Base-by-base conservation (phyloP, 371 early-diverging fungal genomes). In the Batkoa obscura region DNA sequence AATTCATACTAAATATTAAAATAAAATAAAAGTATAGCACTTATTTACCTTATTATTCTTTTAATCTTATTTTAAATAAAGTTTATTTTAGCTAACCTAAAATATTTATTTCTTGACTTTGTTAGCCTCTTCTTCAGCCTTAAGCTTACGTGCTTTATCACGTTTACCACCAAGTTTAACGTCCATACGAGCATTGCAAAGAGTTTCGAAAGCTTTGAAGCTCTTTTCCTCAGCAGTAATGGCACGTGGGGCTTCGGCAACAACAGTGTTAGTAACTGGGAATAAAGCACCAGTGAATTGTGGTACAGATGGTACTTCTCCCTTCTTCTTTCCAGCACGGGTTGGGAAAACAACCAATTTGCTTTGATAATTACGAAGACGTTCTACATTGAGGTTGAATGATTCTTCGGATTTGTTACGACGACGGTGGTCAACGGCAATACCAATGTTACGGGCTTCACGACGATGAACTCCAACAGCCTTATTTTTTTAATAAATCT, bases 341-440 rank as follows among this genome's bases (percentile, higher is more conserved):
- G 80, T 81, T 62, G 95, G 95, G 81, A 93, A 88, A 66, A 94
- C 84, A 65, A 94, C 82, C 46, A 95, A 71, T 74, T 86, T 85
- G 64, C 84, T 72, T 81, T 85, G 77, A 86, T 98, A 99, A 64
- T 83, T 89, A 81, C 91, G 86, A 63, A 99, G 79, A 70, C 99
- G 91, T 75, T 86, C 83, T 56, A 89, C 95, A 76, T 99, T 99
- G 60, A 85, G 71, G 65, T 86, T 75, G 43, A 98, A 81, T 36
- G 90, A 84, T 74, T 99, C 99, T 64, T 84, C 88, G 62, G 91
- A 93, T 65, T 84, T 78, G 87, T 94, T 97, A 75, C 89, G 85
- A 68, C 99, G 87, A 68, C 99, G 94, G 79, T 85, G 81, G 76
- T 99, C 99, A 59, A 99, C 96, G 45, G 97, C 78, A 69, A 99